Base-by-base conservation (phyloP, 208 protist species). In the Wallacemonas sp. region DNA sequence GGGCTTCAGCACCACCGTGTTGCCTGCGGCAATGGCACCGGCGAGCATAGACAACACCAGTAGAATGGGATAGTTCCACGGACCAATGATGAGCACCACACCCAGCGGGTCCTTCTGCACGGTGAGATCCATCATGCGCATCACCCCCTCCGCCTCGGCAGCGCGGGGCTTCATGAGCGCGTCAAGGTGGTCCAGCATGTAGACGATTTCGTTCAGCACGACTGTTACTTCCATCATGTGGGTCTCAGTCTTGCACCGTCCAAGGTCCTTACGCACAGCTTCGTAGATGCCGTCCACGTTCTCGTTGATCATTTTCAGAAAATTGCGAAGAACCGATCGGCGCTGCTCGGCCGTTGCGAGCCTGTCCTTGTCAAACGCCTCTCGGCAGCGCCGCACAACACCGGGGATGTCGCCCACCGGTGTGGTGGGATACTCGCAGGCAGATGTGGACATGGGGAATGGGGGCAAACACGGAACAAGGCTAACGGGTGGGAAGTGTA, bases 21-120 rank as follows among this genome's bases (percentile, higher is more conserved):
- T 98, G 37, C 97, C 97, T 21, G 79, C 92, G 15, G 93, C 78
- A 19, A 98, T 67, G 27, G 89, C 90, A 26, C 89, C 89, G 19
- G 91, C 57, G 6, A 97, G 32, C 32, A 91, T 86, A 44, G 65
- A 41, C 9, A 97, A 72, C 9, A 73, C 52, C 6, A 98, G 59
- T 39, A 76, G 62, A 32, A 97, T 36, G 12, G 96, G 96, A 67
- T 95, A 98, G 54, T 98, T 98, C 89, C 91, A 98, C 19, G 96
- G 60, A 22, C 76, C 66, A 34, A 98, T 91, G 22, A 98, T 79
- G 19, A 97, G 76, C n/a, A 96, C 90, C 22, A 94, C 77, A 33
- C 94, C 94, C 0, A 90, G 72, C 33, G 91, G 93, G 26, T 96
- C 86, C 26, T 62, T 39, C 2, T 66, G 45, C n/a, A 92, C 70